phyloP scores from a whole-genome alignment of 2,329 filamentous ascomycete genomes.

The Paecilomyces dactylethromorphus region DNA sequence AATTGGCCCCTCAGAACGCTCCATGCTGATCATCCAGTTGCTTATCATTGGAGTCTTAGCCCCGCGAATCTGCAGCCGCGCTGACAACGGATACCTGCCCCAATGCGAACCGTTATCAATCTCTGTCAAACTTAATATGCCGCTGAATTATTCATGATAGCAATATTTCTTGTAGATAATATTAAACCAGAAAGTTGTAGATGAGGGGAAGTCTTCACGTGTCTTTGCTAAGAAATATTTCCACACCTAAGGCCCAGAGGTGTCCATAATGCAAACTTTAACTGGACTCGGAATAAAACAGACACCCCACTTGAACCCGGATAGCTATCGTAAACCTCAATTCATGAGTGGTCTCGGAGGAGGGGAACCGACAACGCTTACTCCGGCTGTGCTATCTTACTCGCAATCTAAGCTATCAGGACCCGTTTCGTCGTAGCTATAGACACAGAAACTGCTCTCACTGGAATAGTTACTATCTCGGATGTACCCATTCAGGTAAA shows the following conservation, averaged over 20 bases:
- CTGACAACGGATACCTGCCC: no score
- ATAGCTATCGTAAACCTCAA: not conserved
- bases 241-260: not conserved
- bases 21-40: no score
- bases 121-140: not conserved
- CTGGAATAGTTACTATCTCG: no score
- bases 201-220: not conserved
- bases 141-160: not conserved
- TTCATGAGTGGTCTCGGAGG: not conserved
- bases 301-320: not conserved
- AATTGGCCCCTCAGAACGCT: no score
- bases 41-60: no score
- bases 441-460: not conserved
- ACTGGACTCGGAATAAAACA: not conserved
- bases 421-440: not conserved
- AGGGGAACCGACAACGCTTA: not conserved
- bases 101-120: no score
- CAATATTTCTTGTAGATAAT: not conserved
- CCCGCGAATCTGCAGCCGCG: no score
- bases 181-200: not conserved
- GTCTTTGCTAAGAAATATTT: not conserved
- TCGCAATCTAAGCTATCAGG: not conserved
- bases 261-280: not conserved
- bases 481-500: not conserved
- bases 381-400: not conserved